Percentiles rank a stretch among this genome's conserved stretches.
phyloP scores from a whole-genome alignment of 345 rosid species.

The Rhodomyrtus tomentosa region DNA sequence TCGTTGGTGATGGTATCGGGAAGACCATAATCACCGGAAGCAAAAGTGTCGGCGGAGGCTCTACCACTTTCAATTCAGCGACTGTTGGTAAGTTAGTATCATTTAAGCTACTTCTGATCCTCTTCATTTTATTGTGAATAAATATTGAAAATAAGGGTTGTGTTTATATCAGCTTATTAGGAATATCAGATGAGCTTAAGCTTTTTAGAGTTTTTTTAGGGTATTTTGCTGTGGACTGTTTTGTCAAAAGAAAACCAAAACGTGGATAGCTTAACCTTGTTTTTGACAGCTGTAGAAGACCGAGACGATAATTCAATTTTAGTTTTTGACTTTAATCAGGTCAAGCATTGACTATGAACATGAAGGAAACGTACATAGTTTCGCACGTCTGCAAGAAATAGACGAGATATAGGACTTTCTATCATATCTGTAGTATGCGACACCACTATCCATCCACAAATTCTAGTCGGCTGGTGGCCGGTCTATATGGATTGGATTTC shows the following conservation, averaged over 20 bases:
- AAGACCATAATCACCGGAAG: constrained; percentile 77
- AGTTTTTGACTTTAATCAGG: not conserved
- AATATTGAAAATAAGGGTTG: too few species aligned
- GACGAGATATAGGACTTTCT: not conserved
- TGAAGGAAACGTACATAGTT: not conserved
- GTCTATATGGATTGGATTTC: not conserved
- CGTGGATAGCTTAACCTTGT: not conserved
- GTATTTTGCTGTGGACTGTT: too few species aligned
- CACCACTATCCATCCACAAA: not conserved
- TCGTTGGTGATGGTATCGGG: constrained; percentile 73
- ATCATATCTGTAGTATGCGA: not conserved
- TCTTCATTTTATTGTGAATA: too few species aligned
- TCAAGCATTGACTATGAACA: not conserved
- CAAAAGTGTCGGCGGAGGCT: constrained; percentile 83
- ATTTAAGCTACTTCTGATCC: not conserved
- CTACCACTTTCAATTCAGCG: constrained; percentile 79
- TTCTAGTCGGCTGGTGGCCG: not conserved
- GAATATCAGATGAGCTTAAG: too few species aligned
- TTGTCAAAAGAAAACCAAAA: too few species aligned
- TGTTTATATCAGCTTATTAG: too few species aligned
- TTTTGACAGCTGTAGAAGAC: not conserved
- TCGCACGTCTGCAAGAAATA: not conserved
- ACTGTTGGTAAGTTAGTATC: constrained; percentile 56
- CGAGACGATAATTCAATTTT: not conserved
- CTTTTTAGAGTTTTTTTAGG: too few species aligned